Base-by-base conservation (phyloP, 345 rosid genomes). In the Eucalyptus camaldulensis region DNA sequence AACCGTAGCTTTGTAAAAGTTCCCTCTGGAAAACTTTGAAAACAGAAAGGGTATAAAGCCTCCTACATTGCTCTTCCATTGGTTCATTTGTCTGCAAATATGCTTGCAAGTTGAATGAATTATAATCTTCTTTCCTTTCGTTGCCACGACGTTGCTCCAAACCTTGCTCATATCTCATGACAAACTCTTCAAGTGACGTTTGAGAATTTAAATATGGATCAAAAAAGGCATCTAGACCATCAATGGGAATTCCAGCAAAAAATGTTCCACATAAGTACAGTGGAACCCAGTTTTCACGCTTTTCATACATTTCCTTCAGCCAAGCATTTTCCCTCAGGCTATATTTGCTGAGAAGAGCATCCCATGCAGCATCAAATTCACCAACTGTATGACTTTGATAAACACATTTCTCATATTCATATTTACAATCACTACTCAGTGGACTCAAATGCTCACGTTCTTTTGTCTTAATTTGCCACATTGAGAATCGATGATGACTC, bases 11-110 rank as follows among this genome's bases (percentile, higher is more conserved):
- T 86, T 95, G 97, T 40, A 95, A 89, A 45, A 97, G 95, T 89
- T 97, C 99, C 43, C 93, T 93, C 89, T 97, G 99, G 92, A 97
- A 94, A 86, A 95, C 93, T 90, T 95, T 96, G 93, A 97, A 96
- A 87, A 94, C 88, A 2, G 93, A 86, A 15, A 94, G 95, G 21
- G 99, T 96, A 89, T 97, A 97, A 12, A 96, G 93, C 91, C 94
- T 93, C 92, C 96, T 94, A 85, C 99, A 95, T 56, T 96, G 99
- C 86, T 96, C 99, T 92, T 96, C 99, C 47, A 97, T 92, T 1
- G 95, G 97, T 89, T 96, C 99, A 88, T 94, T 96, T 37, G 99
- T 95, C 90, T 95, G 96, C 29, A 94, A 92, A 90, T 91, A 93
- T 12, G 95, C 95, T 92, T 95, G 98, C 88, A 95, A 80, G 91